Conservation (phyloP, 176 grass and related monocot genomes). For the Saccharum spontaneum region DNA sequence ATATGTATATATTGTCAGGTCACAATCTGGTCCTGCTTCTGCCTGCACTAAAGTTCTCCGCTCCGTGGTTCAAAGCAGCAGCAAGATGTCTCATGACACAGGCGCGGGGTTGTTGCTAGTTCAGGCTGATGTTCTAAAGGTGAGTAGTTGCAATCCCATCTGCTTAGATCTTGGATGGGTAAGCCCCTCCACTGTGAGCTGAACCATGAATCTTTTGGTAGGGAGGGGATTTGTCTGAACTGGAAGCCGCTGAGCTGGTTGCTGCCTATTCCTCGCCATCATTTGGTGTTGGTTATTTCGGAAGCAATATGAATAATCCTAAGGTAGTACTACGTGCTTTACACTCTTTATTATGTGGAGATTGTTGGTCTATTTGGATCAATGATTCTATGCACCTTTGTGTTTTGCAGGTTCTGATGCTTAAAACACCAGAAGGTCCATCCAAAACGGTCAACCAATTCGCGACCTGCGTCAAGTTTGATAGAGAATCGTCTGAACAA, state of each 20-base stretch:
- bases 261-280: constrained; percentile 87
- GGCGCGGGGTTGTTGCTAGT: constrained; percentile 77
- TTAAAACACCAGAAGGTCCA: constrained; percentile 37
- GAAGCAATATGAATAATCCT: constrained; percentile 70
- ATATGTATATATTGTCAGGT: constrained; percentile 38
- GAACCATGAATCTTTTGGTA: constrained; percentile 31
- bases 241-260: constrained; percentile 68
- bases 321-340: constrained; percentile 40
- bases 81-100: constrained; percentile 66
- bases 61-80: constrained; percentile 58
- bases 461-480: constrained; percentile 52
- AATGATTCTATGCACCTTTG: neutral
- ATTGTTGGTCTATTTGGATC: neutral
- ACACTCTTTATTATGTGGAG: neutral
- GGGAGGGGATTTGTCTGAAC: constrained; percentile 36
- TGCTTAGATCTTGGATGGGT: constrained; percentile 3
- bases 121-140: constrained; percentile 77
- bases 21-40: constrained; percentile 76
- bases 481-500: constrained; percentile 20
- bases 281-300: constrained; percentile 79
- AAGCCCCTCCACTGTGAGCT: neutral
- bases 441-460: constrained; percentile 54
- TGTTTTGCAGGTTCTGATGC: constrained; percentile 56
- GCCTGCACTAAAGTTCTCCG: constrained; percentile 69
- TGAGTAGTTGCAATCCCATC: constrained; percentile 22